Evolutionary conservation across 1,284 basidiomycete genomes (phyloP).

Genomic region (Cronartium ribicola): DNA sequence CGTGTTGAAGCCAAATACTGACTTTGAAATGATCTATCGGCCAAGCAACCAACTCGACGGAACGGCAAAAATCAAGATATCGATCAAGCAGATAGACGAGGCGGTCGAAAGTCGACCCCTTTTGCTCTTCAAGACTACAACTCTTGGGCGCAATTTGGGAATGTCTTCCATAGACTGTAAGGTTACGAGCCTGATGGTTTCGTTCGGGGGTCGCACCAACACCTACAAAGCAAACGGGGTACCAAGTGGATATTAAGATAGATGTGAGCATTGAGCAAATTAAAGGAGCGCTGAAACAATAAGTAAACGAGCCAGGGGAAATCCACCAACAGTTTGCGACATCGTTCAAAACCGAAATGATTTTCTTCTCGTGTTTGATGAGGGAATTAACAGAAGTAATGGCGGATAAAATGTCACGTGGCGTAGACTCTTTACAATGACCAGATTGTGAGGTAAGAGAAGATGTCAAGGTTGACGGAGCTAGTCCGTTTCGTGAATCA

Average conservation of each 20-base stretch:
- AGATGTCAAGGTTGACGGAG: background rate
- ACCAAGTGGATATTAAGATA: background rate
- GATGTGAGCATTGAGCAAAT: background rate
- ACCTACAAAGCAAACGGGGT: background rate
- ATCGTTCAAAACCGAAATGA: background rate
- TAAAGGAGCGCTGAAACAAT: background rate
- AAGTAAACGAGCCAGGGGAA: background rate
- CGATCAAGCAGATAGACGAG: conserved; percentile 38
- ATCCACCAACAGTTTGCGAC: background rate
- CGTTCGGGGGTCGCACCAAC: background rate
- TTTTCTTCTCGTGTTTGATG: background rate
- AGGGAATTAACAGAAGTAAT: background rate
- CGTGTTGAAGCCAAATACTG: conserved; percentile 30
- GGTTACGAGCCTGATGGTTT: background rate
- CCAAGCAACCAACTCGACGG: conserved; percentile 15
- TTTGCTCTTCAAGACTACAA: background rate
- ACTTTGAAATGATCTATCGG: conserved; percentile 40
- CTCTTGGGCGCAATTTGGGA: background rate
- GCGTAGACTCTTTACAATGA: background rate
- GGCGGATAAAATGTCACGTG: background rate
- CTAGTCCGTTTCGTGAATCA: background rate
- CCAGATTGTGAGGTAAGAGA: background rate
- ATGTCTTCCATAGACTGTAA: background rate
- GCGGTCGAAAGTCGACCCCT: conserved; percentile 18
- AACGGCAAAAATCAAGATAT: conserved; percentile 28